These are phyloP conservation scores for Verticillium isaacii DNA, from an alignment of 2,329 filamentous ascomycete species.

Conservation along the genomic window DNA sequence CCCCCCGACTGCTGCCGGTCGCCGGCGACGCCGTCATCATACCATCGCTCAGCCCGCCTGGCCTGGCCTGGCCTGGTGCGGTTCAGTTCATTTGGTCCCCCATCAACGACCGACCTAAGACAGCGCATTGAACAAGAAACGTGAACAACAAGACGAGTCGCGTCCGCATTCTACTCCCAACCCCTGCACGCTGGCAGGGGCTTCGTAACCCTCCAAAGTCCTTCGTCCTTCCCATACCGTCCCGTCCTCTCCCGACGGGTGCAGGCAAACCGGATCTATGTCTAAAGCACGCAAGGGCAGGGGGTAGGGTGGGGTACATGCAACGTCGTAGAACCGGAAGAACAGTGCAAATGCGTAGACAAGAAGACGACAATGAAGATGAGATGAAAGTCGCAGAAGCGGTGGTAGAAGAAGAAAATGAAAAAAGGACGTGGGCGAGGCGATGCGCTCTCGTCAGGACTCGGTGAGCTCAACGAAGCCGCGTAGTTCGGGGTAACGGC, in stretches of 20 bases:
- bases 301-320: not conserved
- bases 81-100: not conserved
- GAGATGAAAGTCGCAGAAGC: not conserved
- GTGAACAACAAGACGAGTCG: not conserved
- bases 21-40: not conserved
- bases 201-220: not conserved
- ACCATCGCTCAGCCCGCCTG: not conserved
- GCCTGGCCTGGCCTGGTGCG: not conserved
- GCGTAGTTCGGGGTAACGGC: conserved; percentile 21
- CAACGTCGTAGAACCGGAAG: not conserved
- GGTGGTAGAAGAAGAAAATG: not conserved
- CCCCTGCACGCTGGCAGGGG: not conserved
- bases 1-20: not conserved
- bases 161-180: not conserved
- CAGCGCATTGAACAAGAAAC: not conserved
- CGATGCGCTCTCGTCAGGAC: conserved; percentile 1
- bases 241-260: not conserved
- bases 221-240: not conserved
- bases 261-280: not conserved
- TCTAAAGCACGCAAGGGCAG: not conserved
- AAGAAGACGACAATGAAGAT: conserved; percentile 2
- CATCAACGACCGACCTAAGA: not conserved
- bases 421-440: not conserved
- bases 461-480: conserved; percentile 10
- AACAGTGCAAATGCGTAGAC: not conserved